Evolutionary conservation across 441 rosid species (phyloP).

Genomic region (Syzygium malaccense): DNA sequence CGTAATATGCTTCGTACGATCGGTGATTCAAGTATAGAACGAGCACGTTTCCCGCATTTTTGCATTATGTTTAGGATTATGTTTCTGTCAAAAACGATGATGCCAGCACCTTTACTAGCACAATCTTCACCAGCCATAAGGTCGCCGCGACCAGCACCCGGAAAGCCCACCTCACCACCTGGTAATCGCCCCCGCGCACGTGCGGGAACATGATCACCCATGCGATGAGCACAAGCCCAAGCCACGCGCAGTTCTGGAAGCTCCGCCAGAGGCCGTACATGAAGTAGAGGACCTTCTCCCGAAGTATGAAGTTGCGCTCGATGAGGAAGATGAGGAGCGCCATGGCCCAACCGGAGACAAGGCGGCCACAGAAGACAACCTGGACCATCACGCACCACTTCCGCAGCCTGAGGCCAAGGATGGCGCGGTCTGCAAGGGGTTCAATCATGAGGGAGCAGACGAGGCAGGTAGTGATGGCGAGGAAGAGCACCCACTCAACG

Average conservation of each 20-base stretch:
- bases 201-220: conserved; percentile 3
- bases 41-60: too few relatives aligned
- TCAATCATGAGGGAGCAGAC: background rate
- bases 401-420: background rate
- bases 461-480: background rate
- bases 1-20: too few relatives aligned
- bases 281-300: conserved; percentile 8
- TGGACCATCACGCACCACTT: conserved; percentile 7
- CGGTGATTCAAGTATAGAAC: too few relatives aligned
- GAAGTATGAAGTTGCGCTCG: conserved; percentile 8
- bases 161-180: background rate
- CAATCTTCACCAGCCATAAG: background rate
- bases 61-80: too few relatives aligned
- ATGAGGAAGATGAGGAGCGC: background rate
- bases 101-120: background rate
- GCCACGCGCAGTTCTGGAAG: conserved; percentile 4
- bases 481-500: background rate
- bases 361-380: background rate
- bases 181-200: background rate
- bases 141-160: background rate
- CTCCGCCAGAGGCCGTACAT: conserved; percentile 2
- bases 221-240: background rate
- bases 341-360: conserved; percentile 1
- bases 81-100: background rate
- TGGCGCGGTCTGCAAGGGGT: background rate